Percentiles rank a stretch among this genome's conserved stretches.
Evolutionary conservation across 805 yeast species (phyloP).

Genomic region (Ogataea paradorogensis): DNA sequence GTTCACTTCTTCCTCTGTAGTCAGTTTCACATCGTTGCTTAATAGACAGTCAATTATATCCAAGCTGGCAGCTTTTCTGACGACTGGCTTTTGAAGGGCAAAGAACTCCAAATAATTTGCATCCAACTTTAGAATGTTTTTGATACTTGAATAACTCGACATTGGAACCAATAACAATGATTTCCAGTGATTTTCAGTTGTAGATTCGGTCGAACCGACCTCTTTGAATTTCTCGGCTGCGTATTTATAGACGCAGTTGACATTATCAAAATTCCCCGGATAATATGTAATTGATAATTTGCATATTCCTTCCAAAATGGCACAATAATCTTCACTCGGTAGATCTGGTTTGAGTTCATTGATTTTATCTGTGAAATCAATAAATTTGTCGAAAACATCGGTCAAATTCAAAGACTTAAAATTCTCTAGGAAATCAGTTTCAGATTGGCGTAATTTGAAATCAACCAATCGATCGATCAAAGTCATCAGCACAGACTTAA

Average conservation of each 20-base stretch:
- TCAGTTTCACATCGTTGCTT: conserved; percentile 35
- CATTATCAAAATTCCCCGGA: conserved; percentile 55
- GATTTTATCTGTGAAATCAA: conserved; percentile 59
- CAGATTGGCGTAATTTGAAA: conserved; percentile 43
- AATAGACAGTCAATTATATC: conserved; percentile 61
- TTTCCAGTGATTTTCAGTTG: conserved; percentile 28
- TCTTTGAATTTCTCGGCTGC: conserved; percentile 40
- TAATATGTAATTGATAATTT: conserved; percentile 65
- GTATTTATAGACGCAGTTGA: conserved; percentile 59
- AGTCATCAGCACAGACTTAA: conserved; percentile 62
- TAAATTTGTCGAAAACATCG: conserved; percentile 58
- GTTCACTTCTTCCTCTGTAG: conserved; percentile 48
- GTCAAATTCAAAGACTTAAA: conserved; percentile 16
- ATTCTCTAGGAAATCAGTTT: conserved; percentile 19
- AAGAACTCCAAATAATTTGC: conserved; percentile 53
- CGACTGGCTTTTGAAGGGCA: conserved; percentile 45
- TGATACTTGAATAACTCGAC: conserved; percentile 38
- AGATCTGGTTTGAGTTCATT: conserved; percentile 59
- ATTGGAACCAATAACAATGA: conserved; percentile 50
- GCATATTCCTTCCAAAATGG: conserved; percentile 62
- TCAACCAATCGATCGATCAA: conserved; percentile 69
- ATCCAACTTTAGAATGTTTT: conserved; percentile 37
- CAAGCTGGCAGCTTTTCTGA: conserved; percentile 57
- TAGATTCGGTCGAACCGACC: conserved; percentile 17
- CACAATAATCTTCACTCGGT: conserved; percentile 62